phyloP scores from a whole-genome alignment of 495 filamentous ascomycete genomes.

The Diplogelasinospora grovesii region DNA sequence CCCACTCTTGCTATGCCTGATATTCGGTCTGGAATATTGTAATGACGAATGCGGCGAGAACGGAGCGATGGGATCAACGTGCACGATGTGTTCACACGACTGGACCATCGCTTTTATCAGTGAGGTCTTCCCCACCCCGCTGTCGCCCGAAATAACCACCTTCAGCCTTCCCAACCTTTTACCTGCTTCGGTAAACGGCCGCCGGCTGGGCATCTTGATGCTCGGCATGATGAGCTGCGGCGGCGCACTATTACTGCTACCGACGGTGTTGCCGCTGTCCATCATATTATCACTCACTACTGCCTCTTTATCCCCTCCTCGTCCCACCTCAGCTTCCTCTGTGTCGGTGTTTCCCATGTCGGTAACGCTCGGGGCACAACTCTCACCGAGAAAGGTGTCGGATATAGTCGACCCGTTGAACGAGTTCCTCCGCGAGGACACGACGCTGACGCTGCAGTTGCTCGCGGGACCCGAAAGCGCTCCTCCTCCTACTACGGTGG shows the following conservation, averaged over 20 bases:
- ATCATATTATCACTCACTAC: slow-evolving; percentile 24
- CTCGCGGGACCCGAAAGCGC: slow-evolving; percentile 40
- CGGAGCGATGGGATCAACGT: slow-evolving; percentile 72
- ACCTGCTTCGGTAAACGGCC: slow-evolving; percentile 85
- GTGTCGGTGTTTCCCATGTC: slow-evolving; percentile 2
- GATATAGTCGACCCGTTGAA: slow-evolving; percentile 40
- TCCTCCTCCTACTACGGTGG: no score
- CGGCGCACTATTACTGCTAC: no score
- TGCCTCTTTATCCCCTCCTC: slow-evolving; percentile 24
- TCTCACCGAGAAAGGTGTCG: slow-evolving; percentile 39
- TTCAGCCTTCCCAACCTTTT: slow-evolving; percentile 82
- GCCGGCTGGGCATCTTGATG: slow-evolving; percentile 86
- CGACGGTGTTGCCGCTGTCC: slow-evolving; percentile 50
- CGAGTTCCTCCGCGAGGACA: slow-evolving; percentile 51
- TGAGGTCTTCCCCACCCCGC: slow-evolving; percentile 82
- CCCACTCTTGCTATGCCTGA: slow-evolving; percentile 3
- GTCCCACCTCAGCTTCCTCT: slow-evolving; percentile 3
- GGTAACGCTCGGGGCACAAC: slow-evolving; percentile 32
- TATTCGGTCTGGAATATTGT: slow-evolving; percentile 16
- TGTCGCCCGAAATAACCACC: slow-evolving; percentile 76
- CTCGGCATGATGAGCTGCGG: slow-evolving; percentile 97
- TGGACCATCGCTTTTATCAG: slow-evolving; percentile 92
- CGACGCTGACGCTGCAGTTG: slow-evolving; percentile 36
- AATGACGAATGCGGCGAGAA: slow-evolving; percentile 19
- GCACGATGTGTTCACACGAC: slow-evolving; percentile 91